Conservation (phyloP, 2,329 filamentous ascomycete genomes). For the Pseudogymnoascus sp. region DNA sequence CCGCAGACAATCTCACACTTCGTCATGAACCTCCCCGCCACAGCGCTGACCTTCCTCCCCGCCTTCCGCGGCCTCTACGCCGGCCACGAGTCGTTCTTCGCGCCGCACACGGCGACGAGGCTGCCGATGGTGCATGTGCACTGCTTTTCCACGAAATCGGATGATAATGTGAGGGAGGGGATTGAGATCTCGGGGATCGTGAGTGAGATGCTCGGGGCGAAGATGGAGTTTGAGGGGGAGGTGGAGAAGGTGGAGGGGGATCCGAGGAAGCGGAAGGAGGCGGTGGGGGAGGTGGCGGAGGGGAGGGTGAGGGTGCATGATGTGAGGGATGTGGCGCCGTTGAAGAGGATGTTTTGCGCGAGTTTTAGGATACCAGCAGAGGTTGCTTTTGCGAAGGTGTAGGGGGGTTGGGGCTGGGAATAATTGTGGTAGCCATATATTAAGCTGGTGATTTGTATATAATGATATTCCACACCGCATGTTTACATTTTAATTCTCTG, state of each 20-base stretch:
- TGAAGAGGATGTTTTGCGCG: constrained; percentile 95
- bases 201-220: constrained; percentile 37
- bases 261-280: constrained; percentile 25
- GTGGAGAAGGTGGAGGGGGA: constrained; percentile 33
- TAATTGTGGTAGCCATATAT: neutral
- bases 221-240: constrained; percentile 35
- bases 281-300: constrained; percentile 33
- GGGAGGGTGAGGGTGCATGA: constrained; percentile 51
- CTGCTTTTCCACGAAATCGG: constrained; percentile 79
- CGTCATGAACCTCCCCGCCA: constrained; percentile 94
- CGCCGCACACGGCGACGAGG: constrained; percentile 45
- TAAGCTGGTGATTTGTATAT: neutral
- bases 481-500: neutral
- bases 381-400: constrained; percentile 57
- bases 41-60: constrained; percentile 73
- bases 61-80: constrained; percentile 72
- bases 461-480: neutral
- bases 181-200: constrained; percentile 27
- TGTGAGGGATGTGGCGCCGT: constrained; percentile 81
- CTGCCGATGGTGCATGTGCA: constrained; percentile 88
- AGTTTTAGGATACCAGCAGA: constrained; percentile 76
- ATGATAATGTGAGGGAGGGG: constrained; percentile 55
- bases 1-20: constrained; percentile 83
- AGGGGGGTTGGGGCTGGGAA: neutral
- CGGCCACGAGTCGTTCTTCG: constrained; percentile 59